Base-by-base conservation (phyloP, 805 yeast genomes). In the Yamadazyma philogaea region DNA sequence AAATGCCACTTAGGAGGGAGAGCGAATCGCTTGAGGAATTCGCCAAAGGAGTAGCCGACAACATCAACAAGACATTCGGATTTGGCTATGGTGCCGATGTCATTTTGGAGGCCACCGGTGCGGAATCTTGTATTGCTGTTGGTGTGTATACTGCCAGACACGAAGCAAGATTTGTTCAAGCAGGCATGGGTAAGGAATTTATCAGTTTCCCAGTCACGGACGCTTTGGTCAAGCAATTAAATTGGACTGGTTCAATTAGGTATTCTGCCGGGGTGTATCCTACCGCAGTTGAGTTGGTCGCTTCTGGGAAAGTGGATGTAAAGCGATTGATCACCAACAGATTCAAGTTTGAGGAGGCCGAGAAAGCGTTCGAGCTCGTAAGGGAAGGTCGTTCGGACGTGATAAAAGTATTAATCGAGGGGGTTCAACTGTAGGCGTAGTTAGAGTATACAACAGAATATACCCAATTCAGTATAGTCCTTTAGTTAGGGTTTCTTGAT, bases 41-140 rank as follows among this genome's bases (percentile, higher is more conserved):
- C 30, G 43, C 43, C 17, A 42, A 41, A 22, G 35, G 46, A 21
- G 40, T 48, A 11, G 39, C 49, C 16, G 22, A 36, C 10, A 43
- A 45, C 4, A 46, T 52, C 20, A 60, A 55, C 42, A 48, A 59
- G 39, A 44, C 54, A 20, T 63, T 63, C 38, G 63, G 60, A 4
- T 47, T 58, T 7, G 55, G 53, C 26, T 52, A 41, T 17, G 52
- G 52, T 12, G 48, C 52, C 5, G 52, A 55, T 12, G 64, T 63
- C 8, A 47, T 60, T 4, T 52, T 59, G 19, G 59, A 55, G 43
- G 53, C 55, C 16, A 43, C 56, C 8, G 59, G 57, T 21, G 52
- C 52, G 26, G 57, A 48, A 19, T 42, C 46, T 6, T 46, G 53
- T 39, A 52, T 55, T 26, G 54, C 48, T 26, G 41, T 40, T 3